A percentile compares a stretch with the other conserved stretches of the same genome.
Conservation (phyloP, 495 filamentous ascomycete genomes). For the Podospora conica region DNA sequence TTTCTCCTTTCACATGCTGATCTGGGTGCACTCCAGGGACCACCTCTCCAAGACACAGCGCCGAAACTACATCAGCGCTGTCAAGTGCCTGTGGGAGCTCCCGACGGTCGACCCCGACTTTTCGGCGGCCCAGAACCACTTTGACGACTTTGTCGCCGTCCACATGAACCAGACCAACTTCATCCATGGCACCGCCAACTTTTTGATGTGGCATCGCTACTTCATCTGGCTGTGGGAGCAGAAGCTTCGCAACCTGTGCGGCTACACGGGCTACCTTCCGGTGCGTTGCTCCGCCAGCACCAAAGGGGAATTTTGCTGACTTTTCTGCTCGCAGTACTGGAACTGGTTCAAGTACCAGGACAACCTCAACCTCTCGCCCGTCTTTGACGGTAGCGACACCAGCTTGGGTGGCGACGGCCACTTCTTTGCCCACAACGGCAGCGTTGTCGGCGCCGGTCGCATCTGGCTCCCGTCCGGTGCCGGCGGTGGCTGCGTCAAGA, state of each 20-base stretch:
- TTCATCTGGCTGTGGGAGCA: conserved; percentile 58
- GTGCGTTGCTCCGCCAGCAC: no score
- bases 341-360: conserved; percentile 9
- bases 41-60: conserved; percentile 40
- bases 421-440: conserved; percentile 7
- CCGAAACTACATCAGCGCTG: conserved; percentile 54
- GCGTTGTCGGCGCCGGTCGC: conserved; percentile 5
- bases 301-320: no score
- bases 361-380: neutral
- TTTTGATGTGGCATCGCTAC: conserved; percentile 56
- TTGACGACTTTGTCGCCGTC: conserved; percentile 60
- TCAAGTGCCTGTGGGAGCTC: conserved; percentile 55
- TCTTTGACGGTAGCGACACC: conserved; percentile 5
- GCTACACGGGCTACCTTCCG: conserved; percentile 48
- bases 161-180: conserved; percentile 56
- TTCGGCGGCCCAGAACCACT: conserved; percentile 28
- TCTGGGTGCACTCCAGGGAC: conserved; percentile 34
- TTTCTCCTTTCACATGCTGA: neutral
- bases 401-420: conserved; percentile 1
- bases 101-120: conserved; percentile 31
- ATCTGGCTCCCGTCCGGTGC: conserved; percentile 40
- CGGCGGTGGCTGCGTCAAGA: conserved; percentile 61
- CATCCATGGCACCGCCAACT: conserved; percentile 52
- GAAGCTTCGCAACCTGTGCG: conserved; percentile 59
- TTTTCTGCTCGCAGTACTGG: neutral